These are phyloP conservation scores for Solanum paucissectum DNA, from an alignment of 257 asterid species.

Conservation along the genomic window DNA sequence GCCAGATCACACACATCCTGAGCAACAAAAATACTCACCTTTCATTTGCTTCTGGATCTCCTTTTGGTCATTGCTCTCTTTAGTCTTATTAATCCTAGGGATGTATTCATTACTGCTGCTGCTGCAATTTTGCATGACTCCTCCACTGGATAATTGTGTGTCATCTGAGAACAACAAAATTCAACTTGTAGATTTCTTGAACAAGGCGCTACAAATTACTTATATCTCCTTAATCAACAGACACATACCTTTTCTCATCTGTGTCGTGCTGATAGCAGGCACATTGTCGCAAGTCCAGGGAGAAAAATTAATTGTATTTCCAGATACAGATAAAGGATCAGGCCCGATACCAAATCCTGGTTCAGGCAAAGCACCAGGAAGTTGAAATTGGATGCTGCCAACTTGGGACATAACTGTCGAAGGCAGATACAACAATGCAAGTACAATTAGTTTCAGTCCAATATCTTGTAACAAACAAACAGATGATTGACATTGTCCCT, in stretches of 20 bases:
- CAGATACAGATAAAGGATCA: conserved; percentile 35
- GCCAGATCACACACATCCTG: neutral
- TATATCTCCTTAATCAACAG: neutral
- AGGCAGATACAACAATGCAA: neutral
- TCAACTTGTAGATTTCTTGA: neutral
- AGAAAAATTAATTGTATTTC: conserved; percentile 24
- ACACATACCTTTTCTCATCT: conserved; percentile 34
- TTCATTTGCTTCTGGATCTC: conserved; percentile 18
- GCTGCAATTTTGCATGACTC: conserved; percentile 33
- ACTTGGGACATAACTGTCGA: conserved; percentile 29
- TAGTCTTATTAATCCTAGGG: conserved; percentile 22
- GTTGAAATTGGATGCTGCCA: conserved; percentile 22
- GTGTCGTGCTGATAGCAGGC: conserved; percentile 26
- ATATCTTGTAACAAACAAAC: neutral
- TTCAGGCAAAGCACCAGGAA: conserved; percentile 40
- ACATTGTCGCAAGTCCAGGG: conserved; percentile 36
- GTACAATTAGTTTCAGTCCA: neutral
- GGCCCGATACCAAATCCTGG: conserved; percentile 28
- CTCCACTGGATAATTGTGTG: conserved; percentile 14
- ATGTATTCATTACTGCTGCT: conserved; percentile 59
- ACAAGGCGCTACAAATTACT: neutral
- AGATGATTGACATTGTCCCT: neutral
- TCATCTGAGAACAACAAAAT: conserved; percentile 36
- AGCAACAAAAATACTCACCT: conserved; percentile 28
- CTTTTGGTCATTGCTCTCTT: conserved; percentile 25